phyloP scores from a whole-genome alignment of 202 grass and related monocot species.

The Setaria italica region DNA sequence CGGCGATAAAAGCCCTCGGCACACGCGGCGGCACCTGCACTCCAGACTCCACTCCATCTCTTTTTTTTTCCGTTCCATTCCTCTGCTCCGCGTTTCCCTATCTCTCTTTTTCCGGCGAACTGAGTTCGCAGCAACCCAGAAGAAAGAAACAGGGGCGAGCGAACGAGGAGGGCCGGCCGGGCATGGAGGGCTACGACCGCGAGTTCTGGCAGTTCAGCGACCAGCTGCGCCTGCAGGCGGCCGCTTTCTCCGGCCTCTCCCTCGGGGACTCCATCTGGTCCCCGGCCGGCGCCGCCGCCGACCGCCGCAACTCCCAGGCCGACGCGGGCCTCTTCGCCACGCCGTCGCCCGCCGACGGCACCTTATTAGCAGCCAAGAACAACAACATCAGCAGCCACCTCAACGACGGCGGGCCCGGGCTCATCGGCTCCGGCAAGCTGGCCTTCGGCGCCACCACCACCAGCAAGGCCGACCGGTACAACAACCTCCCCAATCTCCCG shows the following conservation, averaged over 20 bases:
- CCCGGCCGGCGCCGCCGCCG: conserved; percentile 32
- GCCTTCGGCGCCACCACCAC: conserved; percentile 63
- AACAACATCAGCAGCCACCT: background rate
- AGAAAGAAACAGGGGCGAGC: background rate
- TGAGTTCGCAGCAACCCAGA: background rate
- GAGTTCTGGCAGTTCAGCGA: conserved; percentile 99
- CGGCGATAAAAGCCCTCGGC: conserved; percentile 35
- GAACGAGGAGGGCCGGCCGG: too few species aligned
- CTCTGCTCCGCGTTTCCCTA: background rate
- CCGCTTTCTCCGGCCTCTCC: conserved; percentile 74
- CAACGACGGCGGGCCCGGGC: conserved; percentile 30
- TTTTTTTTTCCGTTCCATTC: background rate
- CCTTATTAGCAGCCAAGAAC: conserved; percentile 11
- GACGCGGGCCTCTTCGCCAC: background rate
- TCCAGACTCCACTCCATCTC: conserved; percentile 17
- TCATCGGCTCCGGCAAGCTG: conserved; percentile 75
- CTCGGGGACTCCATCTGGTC: conserved; percentile 93
- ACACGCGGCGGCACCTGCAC: background rate
- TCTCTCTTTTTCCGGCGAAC: background rate
- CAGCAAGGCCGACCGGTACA: conserved; percentile 67
- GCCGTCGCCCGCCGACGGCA: background rate
- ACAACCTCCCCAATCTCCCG: conserved; percentile 43
- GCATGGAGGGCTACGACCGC: conserved; percentile 73
- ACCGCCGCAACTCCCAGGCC: conserved; percentile 55
- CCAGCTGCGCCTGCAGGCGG: conserved; percentile 82